Base-by-base conservation (phyloP, 129 eudicot genomes). In the Artemisia argyi region DNA sequence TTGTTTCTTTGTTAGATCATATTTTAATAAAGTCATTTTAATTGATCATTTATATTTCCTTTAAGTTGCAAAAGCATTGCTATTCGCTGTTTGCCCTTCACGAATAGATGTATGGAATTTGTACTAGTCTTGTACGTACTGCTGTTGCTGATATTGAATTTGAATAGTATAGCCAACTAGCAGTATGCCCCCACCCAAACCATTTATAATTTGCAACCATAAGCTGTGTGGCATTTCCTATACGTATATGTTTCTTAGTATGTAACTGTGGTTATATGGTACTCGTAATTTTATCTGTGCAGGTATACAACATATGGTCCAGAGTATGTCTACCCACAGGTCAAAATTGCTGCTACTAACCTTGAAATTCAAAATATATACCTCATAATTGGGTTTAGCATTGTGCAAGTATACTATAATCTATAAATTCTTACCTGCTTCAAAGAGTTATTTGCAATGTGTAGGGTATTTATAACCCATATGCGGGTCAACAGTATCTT, bases 241-340 rank as follows among this genome's bases (percentile, higher is more conserved):
- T 18, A 19, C 44, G 3, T 57, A 8, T 58, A 24, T 44, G 44
- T 57, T 42, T 72, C 17, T 68, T 53, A 28, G 28, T 69, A 69
- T 53, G 51, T 16, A 54, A 24, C 53, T 39, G 49, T 68, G 14
- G 49, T 69, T 69, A 72, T 60, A 59, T 60, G 76, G 76, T n/a
- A 30, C 60, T 32, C 59, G 56, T 53, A 16, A 76, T 75, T 50
- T 78, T 51, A 22, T 50, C 10, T 26, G 51, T 77, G 79, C 92
- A 91, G 93, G 80, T 84, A 83, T 81, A 74, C 93, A 52, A 55
- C 92, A 47, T 88, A 88, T 79, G 89, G 85, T 71, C 86, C 84
- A 32, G 97, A 91, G 64, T 91, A 84, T 61, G 80, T 73, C 55
- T 88, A 88, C 61, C 83, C 93, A 75, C 93, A 86, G 93, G 97